A percentile compares a stretch with the other conserved stretches of the same genome.
These are phyloP conservation scores for Allantophomopsis lycopodina DNA, from an alignment of 2,329 filamentous ascomycete species.

Conservation along the genomic window DNA sequence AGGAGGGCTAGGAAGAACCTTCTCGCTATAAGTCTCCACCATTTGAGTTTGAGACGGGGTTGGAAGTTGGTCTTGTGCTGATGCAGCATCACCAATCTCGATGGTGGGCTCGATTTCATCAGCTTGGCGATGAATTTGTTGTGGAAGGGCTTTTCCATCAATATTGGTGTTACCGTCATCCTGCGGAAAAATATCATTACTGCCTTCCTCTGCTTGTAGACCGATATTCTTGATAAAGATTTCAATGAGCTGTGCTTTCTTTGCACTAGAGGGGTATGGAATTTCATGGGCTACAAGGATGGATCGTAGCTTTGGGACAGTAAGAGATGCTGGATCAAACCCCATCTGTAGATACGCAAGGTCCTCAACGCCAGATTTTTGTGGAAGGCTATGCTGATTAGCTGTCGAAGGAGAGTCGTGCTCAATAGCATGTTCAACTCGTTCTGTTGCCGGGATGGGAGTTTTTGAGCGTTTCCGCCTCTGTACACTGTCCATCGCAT, in stretches of 20 bases:
- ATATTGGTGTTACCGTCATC: too few species aligned
- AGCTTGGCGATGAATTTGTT: too few species aligned
- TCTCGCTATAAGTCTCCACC: background rate
- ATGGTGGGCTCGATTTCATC: too few species aligned
- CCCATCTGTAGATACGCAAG: slow-evolving; percentile 73
- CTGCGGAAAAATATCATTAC: too few species aligned
- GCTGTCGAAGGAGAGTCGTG: too few species aligned
- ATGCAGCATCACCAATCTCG: background rate
- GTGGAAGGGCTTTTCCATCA: too few species aligned
- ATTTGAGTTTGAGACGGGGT: slow-evolving; percentile 14
- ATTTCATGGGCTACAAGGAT: slow-evolving; percentile 85
- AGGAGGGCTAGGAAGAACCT: too few species aligned
- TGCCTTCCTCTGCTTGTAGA: slow-evolving; percentile 34
- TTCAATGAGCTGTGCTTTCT: slow-evolving; percentile 77
- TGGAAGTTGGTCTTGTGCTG: slow-evolving; percentile 8
- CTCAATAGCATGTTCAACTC: too few species aligned
- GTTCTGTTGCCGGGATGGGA: too few species aligned
- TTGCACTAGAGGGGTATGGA: slow-evolving; percentile 74
- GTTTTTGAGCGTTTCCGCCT: too few species aligned
- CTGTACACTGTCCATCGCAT: too few species aligned
- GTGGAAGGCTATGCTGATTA: slow-evolving; percentile 1
- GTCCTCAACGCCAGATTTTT: slow-evolving; percentile 50
- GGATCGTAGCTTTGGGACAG: slow-evolving; percentile 75
- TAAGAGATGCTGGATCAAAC: slow-evolving; percentile 75
- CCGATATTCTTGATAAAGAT: slow-evolving; percentile 71